phyloP scores from a whole-genome alignment of 352 stramenopile species.

The Phytophthora cryptogea region DNA sequence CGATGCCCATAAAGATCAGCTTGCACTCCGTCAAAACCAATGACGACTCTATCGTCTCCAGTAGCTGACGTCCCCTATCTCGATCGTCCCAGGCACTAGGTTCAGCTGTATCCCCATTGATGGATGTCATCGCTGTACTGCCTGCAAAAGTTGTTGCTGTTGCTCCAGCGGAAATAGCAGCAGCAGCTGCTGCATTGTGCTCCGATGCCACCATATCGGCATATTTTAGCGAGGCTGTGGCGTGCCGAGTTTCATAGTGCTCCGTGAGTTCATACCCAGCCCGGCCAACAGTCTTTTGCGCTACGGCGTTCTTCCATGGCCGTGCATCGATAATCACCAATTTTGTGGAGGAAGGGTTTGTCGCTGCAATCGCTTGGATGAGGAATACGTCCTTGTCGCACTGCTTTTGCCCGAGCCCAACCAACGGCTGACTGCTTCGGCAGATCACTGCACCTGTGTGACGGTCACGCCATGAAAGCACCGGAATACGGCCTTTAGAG shows the following conservation, averaged over 20 bases:
- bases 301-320: constrained; percentile 90
- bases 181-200: constrained; percentile 27
- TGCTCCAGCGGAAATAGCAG: constrained; percentile 17
- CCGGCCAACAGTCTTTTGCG: constrained; percentile 89
- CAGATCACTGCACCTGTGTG: constrained; percentile 77
- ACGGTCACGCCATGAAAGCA: constrained; percentile 80
- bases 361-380: constrained; percentile 77
- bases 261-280: constrained; percentile 89
- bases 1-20: constrained; percentile 91
- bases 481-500: constrained; percentile 82
- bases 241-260: constrained; percentile 77
- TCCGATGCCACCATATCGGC: constrained; percentile 62
- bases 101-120: constrained; percentile 29
- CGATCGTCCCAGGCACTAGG: constrained; percentile 14
- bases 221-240: constrained; percentile 63
- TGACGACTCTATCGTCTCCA: constrained; percentile 52
- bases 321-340: constrained; percentile 91
- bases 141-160: constrained; percentile 5
- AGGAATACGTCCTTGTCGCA: constrained; percentile 86
- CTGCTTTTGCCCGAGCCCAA: constrained; percentile 80
- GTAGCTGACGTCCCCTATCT: constrained; percentile 27
- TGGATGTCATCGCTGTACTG: constrained; percentile 2
- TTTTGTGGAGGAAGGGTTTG: constrained; percentile 78
- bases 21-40: constrained; percentile 81
- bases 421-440: constrained; percentile 84